Evolutionary conservation across 2,329 filamentous ascomycete genomes (phyloP), one percentile per base, ranked within the genome.

Genomic region (Alternaria triticina): DNA sequence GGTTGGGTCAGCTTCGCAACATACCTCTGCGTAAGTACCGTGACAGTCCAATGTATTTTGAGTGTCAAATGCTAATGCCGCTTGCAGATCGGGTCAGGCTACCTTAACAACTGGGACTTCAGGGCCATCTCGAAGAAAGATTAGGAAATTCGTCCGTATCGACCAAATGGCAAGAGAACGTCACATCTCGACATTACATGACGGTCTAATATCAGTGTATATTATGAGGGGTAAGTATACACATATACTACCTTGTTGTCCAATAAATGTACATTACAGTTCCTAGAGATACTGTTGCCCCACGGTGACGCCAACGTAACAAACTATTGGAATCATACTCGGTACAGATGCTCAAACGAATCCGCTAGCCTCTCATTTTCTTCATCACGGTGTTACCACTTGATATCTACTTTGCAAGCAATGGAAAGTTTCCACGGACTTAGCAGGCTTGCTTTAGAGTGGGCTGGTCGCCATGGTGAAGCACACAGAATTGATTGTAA

Each of bases 1-100:
- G 91, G 84, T 15, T 98, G 95, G 95, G 82, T 97, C 71, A 84
- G 89, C 57, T 97, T 96, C 77, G 94, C 94, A 30, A 93, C 91
- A 0, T 98, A 97, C 77, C 83, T 98, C 56, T 93, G 89, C 73
- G 88, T 87, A 67, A 76, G 79, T 68, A 17, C 9, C n/a, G n/a
- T n/a, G n/a, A n/a, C n/a, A n/a, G n/a, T n/a, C n/a, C n/a, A n/a
- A n/a, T n/a, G n/a, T n/a, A n/a, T n/a, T n/a, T n/a, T n/a, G n/a
- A n/a, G n/a, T n/a, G n/a, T n/a, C n/a, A n/a, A n/a, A n/a, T n/a
- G n/a, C 69, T 77, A 25, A 76, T 54, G 8, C 27, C 33, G n/a
- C 6, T 22, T 40, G 9, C 57, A 81, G 79, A 71, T 68, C 15
- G 79, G 79, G 1, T 76, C 70, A 27, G 79, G 79, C 7, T 75